A percentile compares a stretch with the other conserved stretches of the same genome.
Conservation (phyloP, 306 rosid genomes). For the Hylodesmum podocarpum region DNA sequence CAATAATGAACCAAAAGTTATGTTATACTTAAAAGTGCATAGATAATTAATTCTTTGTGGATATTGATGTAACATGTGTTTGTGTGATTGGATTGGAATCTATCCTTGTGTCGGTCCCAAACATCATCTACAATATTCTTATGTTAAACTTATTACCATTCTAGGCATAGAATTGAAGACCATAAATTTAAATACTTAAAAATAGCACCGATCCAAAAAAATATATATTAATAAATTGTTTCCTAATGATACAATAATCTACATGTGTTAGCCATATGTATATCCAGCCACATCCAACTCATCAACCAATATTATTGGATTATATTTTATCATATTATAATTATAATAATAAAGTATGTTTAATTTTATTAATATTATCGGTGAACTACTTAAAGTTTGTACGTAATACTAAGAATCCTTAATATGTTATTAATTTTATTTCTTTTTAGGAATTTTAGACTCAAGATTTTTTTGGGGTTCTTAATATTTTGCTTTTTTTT, state of each 20-base stretch:
- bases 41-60: conserved; percentile 23
- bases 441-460: background rate
- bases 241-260: background rate
- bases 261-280: background rate
- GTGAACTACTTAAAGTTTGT: too few species aligned
- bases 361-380: too few species aligned
- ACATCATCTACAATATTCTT: background rate
- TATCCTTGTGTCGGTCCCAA: conserved; percentile 6
- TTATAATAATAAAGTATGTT: too few species aligned
- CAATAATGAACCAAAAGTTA: background rate
- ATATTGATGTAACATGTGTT: conserved; percentile 6
- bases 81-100: conserved; percentile 26
- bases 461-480: conserved; percentile 21
- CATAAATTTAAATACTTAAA: background rate
- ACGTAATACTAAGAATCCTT: too few species aligned
- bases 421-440: background rate
- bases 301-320: too few species aligned
- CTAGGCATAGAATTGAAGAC: background rate
- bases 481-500: background rate
- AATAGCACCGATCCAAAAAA: background rate
- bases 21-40: background rate
- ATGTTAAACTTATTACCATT: background rate
- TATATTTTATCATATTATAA: too few species aligned
- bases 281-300: conserved; percentile 5
- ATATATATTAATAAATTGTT: background rate